Evolutionary conservation across 2,329 filamentous ascomycete genomes (phyloP), one percentile per base, ranked within the genome.

Genomic region (Paramyrothecium sp.): DNA sequence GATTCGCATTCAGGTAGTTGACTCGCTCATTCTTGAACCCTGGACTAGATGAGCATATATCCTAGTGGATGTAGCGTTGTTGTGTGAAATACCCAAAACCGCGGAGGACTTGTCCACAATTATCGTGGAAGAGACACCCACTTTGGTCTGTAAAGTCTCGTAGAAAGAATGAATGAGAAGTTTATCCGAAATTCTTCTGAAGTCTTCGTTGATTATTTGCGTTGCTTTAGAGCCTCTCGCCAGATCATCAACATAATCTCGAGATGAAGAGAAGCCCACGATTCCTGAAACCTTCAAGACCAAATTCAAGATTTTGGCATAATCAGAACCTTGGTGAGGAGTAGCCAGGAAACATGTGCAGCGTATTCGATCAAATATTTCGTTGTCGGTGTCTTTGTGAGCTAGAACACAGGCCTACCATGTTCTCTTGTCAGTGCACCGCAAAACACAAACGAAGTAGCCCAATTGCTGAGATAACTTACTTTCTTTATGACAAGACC

Each of bases 331-430:
- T 11, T 68, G 56, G 53, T 75, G 73, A 1, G 73, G 72, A 7
- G 72, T 74, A 1, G 71, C 69, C 8, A 75, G 62, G 58, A 75
- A 74, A 58, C 68, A 68, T 8, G 74, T 69, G 34, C 60, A 61
- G 34, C 60, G 61, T 8, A 71, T 64, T n/a, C 67, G 62, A n/a
- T 50, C 21, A 13, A 21, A 51, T 22, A 30, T 33, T 2, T 49
- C 56, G 51, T 3, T 55, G 49, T 3, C 54, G 41, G 23, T 66
- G 47, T 50, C 53, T 59, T 16, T 64, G 60, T 10, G 70, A 51
- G 13, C 49, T 30, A 51, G 23, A n/a, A 64, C 65, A 49, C 61
- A 33, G 5, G 49, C 49, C 49, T 51, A n/a, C 8, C 17, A 19
- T 48, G 44, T 10, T 8, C 17, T 48, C 7, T 48, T n/a, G 21